A percentile compares a stretch with the other conserved stretches of the same genome.
Conservation (phyloP, 2,329 filamentous ascomycete species). For the Monosporascus sp. region DNA sequence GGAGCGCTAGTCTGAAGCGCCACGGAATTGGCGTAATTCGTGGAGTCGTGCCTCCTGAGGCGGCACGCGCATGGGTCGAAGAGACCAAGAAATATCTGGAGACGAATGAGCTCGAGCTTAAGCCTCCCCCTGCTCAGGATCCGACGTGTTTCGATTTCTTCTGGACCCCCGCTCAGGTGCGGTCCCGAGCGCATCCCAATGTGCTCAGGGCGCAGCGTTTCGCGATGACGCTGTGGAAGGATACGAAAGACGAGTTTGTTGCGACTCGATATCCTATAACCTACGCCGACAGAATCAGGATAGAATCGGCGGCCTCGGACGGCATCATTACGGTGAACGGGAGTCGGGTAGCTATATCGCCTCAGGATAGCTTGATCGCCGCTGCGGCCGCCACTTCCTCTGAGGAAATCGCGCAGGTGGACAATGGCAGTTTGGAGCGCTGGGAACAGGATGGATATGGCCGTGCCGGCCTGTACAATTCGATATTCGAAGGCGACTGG, state of each 20-base stretch:
- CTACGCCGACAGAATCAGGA: constrained; percentile 65
- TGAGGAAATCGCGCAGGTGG: constrained; percentile 59
- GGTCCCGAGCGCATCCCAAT: constrained; percentile 60
- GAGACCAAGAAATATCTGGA: constrained; percentile 56
- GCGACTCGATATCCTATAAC: constrained; percentile 57
- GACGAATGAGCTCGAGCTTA: constrained; percentile 40
- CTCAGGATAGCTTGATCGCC: constrained; percentile 25
- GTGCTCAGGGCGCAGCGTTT: constrained; percentile 61
- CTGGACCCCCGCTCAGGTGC: constrained; percentile 66
- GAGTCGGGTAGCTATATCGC: constrained; percentile 17
- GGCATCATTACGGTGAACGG: constrained; percentile 26
- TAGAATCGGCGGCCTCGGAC: constrained; percentile 49
- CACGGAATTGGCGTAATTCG: constrained; percentile 62
- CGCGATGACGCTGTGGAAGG: constrained; percentile 63
- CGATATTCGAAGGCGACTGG: constrained; percentile 50
- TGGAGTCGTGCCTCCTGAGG: constrained; percentile 53
- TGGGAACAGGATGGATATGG: constrained; percentile 68
- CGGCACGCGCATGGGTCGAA: constrained; percentile 54
- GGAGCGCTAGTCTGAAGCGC: constrained; percentile 52
- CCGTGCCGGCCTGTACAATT: constrained; percentile 49
- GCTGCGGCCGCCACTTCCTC: constrained; percentile 33
- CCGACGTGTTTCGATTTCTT: constrained; percentile 70
- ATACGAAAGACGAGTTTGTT: constrained; percentile 48
- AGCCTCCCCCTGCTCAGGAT: constrained; percentile 53
- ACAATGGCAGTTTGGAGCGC: constrained; percentile 65